Evolutionary conservation across 495 filamentous ascomycete species (phyloP), one percentile per base, ranked within the genome.

Genomic region (Podospora tetraspora): DNA sequence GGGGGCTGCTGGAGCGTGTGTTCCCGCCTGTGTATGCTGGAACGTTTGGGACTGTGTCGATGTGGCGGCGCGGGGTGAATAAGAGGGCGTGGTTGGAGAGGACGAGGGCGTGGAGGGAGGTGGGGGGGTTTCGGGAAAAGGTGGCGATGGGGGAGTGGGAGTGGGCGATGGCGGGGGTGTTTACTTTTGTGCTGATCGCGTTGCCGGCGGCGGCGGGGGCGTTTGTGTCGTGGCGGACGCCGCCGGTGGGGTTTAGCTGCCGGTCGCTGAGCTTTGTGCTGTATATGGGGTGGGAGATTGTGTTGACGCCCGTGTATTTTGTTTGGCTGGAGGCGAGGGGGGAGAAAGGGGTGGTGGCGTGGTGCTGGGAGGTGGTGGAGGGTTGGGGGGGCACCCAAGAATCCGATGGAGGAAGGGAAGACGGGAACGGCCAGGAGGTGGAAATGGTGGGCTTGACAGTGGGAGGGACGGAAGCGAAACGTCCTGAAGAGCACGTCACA

Each of bases 171-270:
- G 30, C 66, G 1, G 13, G 21, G 1, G 11, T 69, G 9, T 21
- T 25, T 6, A 27, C 57, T 3, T 32, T 66, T 22, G 37, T 69
- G 32, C 9, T 70, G 24, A 72, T 84, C 8, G 77, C 82, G 1
- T 77, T 82, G n/a, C 67, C 78, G 13, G 30, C 43, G 2, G 52
- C 30, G 8, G 34, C 56, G 23, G 67, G 34, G 4, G 43, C 56
- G 23, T 6, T 69, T 11, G 75, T 77, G 11, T 76, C 77, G n/a
- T 82, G 77, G 32, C 70, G 71, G 34, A 84, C 80, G 30, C 82
- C 78, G 21, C 70, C 75, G 22, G 63, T 73, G n/a, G 83, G 82
- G 10, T 65, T 82, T 1, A 76, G 77, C 3, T 85, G 83, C 32
- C 73, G 83, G 7, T 75, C 72, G 13, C 61, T 84, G 19, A 83